Base-by-base conservation (phyloP, 768 basidiomycete genomes). In the Sporobolomyces pararoseus region DNA sequence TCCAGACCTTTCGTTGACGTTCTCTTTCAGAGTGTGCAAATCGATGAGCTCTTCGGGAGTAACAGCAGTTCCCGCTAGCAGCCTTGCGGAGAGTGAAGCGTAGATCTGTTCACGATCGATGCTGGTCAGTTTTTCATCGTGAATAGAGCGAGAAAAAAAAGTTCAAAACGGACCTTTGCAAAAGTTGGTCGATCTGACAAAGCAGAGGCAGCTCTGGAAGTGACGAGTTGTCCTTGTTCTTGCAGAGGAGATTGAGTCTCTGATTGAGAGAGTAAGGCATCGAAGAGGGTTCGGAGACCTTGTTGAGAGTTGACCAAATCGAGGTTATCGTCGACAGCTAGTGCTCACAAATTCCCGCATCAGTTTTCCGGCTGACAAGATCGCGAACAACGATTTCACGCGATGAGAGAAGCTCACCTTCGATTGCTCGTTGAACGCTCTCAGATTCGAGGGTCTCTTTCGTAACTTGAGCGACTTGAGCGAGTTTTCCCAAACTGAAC, bases 261-360 rank as follows among this genome's bases (percentile, higher is more conserved):
- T 0, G 49, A 17, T 3, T 66, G 66, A 16, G 71, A 65, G 50
- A 76, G 39, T 13, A 65, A 51, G 27, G 81, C 77, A 72, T 81
- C 85, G 78, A 94, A 86, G 50, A 88, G 84, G 6, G 84, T 81
- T 9, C 86, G 71, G 4, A 98, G 80, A 5, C 82, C 82, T 74
- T 88, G 85, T 73, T 95, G 92, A 4, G 95, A 87, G 65, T 87
- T 87, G 73, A 96, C 84, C 69, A 94, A 87, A 79, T 98, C 91
- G 57, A 97, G 84, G 32, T 85, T 86, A 74, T 92, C 87, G 75
- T 97, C 90, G 82, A 93, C 88, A 3, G 84, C 91, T 93, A 72
- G 0, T 19, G 31, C 31, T 52, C 27, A 13, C 25, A 29, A 52
- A 9, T 16, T 34, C 53, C n/a, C n/a, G n/a, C n/a, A n/a, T n/a